These are phyloP conservation scores for Phytophthora cactorum DNA, from an alignment of 352 stramenopile genomes.

Conservation along the genomic window DNA sequence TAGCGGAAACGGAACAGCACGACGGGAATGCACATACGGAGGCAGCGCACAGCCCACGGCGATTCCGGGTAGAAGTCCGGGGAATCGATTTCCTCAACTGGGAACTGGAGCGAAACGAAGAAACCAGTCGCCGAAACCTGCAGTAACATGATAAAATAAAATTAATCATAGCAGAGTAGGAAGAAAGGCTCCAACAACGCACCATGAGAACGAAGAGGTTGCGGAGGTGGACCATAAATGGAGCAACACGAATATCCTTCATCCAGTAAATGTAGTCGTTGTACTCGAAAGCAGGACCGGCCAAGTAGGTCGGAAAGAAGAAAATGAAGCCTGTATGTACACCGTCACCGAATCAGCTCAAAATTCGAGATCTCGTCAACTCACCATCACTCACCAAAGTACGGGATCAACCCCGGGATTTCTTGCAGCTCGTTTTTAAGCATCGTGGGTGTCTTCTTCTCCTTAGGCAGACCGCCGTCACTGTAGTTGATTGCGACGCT, in stretches of 20 bases:
- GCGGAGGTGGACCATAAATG: conserved; percentile 66
- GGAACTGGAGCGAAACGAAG: conserved; percentile 74
- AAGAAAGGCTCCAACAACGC: conserved; percentile 13
- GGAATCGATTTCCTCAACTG: conserved; percentile 83
- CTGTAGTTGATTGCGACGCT: conserved; percentile 86
- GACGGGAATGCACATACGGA: conserved; percentile 76
- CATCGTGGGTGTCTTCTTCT: conserved; percentile 79
- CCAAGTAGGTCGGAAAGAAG: conserved; percentile 90
- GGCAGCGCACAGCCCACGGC: conserved; percentile 64
- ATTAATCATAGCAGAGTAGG: background rate
- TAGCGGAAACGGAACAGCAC: conserved; percentile 88
- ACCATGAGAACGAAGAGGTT: conserved; percentile 83
- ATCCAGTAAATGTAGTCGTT: conserved; percentile 87
- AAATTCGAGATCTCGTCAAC: conserved; percentile 1
- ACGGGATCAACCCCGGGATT: conserved; percentile 67
- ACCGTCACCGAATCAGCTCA: background rate
- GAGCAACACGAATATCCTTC: conserved; percentile 70
- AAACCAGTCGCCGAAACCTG: conserved; percentile 76
- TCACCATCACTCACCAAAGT: conserved; percentile 57
- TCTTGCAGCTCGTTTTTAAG: conserved; percentile 76
- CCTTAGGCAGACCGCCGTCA: conserved; percentile 67
- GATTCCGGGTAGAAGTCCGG: conserved; percentile 72
- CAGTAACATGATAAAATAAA: background rate
- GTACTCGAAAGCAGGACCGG: conserved; percentile 85
- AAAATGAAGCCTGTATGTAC: conserved; percentile 79